Conservation (phyloP, 2,329 filamentous ascomycete species). For the Teratosphaeria gauchensis region DNA sequence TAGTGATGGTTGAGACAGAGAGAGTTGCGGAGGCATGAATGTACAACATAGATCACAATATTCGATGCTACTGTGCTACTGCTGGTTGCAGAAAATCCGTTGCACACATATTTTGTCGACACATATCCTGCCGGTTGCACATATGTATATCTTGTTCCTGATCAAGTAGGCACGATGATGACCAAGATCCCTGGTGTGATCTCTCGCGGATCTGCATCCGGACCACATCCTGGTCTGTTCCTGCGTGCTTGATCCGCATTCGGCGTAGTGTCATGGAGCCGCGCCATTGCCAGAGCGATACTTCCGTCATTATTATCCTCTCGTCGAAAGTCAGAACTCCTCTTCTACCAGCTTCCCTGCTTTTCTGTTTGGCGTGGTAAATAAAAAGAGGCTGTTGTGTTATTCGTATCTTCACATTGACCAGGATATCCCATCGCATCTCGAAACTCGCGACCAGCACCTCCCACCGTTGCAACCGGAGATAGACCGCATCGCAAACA, state of each 20-base stretch:
- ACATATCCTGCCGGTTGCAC: background rate
- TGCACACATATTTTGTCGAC: too few species aligned
- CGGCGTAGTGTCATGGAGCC: background rate
- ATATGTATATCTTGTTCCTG: background rate
- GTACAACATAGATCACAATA: background rate
- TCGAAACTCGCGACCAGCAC: background rate
- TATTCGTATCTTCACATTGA: background rate
- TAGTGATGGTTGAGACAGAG: too few species aligned
- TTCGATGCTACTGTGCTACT: too few species aligned
- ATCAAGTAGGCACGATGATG: background rate
- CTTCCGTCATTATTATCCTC: background rate
- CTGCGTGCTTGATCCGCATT: background rate
- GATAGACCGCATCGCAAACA: background rate
- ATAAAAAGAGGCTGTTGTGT: background rate
- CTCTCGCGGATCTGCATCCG: background rate
- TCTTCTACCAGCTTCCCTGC: background rate
- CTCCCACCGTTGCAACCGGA: background rate
- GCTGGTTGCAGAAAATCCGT: too few species aligned
- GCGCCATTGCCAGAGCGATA: background rate
- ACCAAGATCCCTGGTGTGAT: background rate
- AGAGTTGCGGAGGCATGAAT: background rate
- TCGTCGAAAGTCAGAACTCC: background rate
- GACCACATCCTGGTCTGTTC: background rate
- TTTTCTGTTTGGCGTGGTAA: background rate
- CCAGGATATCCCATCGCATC: background rate